Evolutionary conservation across 306 rosid genomes (phyloP).

Genomic region (Alnus rubra): DNA sequence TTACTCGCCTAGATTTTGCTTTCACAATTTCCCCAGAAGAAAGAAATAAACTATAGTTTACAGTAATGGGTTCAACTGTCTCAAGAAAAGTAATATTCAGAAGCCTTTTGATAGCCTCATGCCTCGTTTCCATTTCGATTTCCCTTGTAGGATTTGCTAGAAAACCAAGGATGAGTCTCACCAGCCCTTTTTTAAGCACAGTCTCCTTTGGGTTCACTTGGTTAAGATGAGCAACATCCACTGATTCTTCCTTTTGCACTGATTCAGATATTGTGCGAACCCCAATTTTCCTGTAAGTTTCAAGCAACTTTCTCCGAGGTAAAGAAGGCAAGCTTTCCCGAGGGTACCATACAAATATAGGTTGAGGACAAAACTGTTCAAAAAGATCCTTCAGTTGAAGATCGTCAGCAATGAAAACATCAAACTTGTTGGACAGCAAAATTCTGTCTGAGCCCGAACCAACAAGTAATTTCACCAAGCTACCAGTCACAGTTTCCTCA

Average conservation of each 20-base stretch:
- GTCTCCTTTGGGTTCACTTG: slow-evolving; percentile 24
- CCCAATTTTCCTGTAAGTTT: slow-evolving; percentile 52
- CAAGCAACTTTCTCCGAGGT: slow-evolving; percentile 38
- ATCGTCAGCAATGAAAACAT: slow-evolving; percentile 64
- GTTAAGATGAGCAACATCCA: slow-evolving; percentile 18
- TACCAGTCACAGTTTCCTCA: slow-evolving; percentile 31
- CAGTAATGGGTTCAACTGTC: slow-evolving; percentile 39
- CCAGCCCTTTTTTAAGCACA: slow-evolving; percentile 42
- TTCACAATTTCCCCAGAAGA: slow-evolving; percentile 36
- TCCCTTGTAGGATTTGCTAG: slow-evolving; percentile 52
- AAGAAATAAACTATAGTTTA: slow-evolving; percentile 43
- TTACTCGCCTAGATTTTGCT: slow-evolving; percentile 38
- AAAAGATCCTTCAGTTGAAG: slow-evolving; percentile 65
- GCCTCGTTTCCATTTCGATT: slow-evolving; percentile 59
- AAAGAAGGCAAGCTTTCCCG: slow-evolving; percentile 37
- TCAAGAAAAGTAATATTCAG: slow-evolving; percentile 39
- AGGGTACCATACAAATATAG: slow-evolving; percentile 78
- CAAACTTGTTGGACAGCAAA: slow-evolving; percentile 40
- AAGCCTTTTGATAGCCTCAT: slow-evolving; percentile 48
- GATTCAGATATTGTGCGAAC: slow-evolving; percentile 60
- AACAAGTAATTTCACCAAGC: slow-evolving; percentile 56
- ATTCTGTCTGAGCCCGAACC: slow-evolving; percentile 35
- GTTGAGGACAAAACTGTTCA: slow-evolving; percentile 26
- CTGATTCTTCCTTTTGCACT: slow-evolving; percentile 41
- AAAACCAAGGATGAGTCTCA: slow-evolving; percentile 64